phyloP scores from a whole-genome alignment of 129 eudicot species.

The Flaveria sonorensis region DNA sequence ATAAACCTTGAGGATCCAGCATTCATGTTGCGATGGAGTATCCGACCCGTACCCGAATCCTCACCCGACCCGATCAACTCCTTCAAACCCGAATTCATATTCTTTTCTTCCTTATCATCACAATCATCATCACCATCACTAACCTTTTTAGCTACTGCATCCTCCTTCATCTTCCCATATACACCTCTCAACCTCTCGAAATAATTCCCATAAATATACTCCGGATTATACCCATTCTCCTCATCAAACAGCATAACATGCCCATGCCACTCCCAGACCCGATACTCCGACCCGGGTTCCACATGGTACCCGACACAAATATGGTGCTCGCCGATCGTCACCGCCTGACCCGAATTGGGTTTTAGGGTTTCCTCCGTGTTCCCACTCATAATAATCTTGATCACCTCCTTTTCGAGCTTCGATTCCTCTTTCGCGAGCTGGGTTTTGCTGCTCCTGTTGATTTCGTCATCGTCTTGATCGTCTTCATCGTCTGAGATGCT shows the following conservation, averaged over 20 bases:
- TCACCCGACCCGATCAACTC: conserved; percentile 62
- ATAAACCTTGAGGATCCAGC: conserved; percentile 63
- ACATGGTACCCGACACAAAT: conserved; percentile 85
- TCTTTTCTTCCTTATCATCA: conserved; percentile 39
- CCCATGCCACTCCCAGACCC: conserved; percentile 99
- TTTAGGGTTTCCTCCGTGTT: conserved; percentile 64
- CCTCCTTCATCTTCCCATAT: conserved; percentile 19
- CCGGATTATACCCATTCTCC: conserved; percentile 77
- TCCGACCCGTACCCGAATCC: conserved; percentile 38
- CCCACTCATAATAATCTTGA: conserved; percentile 56
- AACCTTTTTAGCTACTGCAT: conserved; percentile 11
- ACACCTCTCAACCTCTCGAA: conserved; percentile 55
- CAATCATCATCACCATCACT: conserved; percentile 29
- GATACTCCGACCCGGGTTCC: conserved; percentile 69
- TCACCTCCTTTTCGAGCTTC: conserved; percentile 72
- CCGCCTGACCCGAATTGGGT: conserved; percentile 94
- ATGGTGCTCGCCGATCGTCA: conserved; percentile 70
- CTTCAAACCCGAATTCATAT: conserved; percentile 57
- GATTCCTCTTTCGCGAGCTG: conserved; percentile 78
- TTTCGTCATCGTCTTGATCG: conserved; percentile 43
- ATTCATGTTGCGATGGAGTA: conserved; percentile 71
- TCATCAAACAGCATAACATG: conserved; percentile 92
- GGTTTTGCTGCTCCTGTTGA: conserved; percentile 29
- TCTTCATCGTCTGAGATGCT: conserved; percentile 47
- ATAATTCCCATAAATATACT: conserved; percentile 90